Percentiles rank a stretch among this genome's conserved stretches.
Evolutionary conservation across 106 monocot species (phyloP).

Genomic region (Apostasia ramifera): DNA sequence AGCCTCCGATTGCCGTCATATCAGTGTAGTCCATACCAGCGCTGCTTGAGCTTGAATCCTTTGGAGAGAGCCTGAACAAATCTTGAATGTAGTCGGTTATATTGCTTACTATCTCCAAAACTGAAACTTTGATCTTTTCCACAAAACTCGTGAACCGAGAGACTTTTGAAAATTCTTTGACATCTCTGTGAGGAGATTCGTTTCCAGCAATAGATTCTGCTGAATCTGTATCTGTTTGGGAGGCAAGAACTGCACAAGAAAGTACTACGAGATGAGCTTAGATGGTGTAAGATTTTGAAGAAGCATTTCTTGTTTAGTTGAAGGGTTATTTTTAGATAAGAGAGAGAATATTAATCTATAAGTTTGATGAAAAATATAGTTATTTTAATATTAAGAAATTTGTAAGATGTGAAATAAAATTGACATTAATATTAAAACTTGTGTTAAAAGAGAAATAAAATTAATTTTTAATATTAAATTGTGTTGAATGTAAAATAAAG

Average conservation of each 20-base stretch:
- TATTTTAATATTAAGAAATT: too few species aligned
- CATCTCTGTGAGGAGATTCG: not conserved
- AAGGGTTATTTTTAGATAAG: too few species aligned
- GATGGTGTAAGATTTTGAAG: not conserved
- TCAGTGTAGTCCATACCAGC: not conserved
- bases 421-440: too few species aligned
- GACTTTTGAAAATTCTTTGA: not conserved
- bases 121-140: constrained; percentile 26
- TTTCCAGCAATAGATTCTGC: constrained; percentile 16
- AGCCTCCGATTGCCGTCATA: constrained; percentile 9
- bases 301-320: not conserved
- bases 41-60: not conserved
- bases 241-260: not conserved
- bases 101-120: constrained; percentile 23
- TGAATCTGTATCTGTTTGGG: constrained; percentile 2
- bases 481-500: too few species aligned
- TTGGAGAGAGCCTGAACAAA: constrained; percentile 14
- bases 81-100: constrained; percentile 46
- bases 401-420: too few species aligned
- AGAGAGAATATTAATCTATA: too few species aligned
- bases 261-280: not conserved
- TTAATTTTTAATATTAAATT: too few species aligned
- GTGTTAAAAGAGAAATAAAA: too few species aligned
- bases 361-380: too few species aligned
- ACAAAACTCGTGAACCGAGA: constrained; percentile 18